Evolutionary conservation across 140 eudicot genomes (phyloP), one percentile per base, ranked within the genome.

Genomic region (Flaveria floridana): DNA sequence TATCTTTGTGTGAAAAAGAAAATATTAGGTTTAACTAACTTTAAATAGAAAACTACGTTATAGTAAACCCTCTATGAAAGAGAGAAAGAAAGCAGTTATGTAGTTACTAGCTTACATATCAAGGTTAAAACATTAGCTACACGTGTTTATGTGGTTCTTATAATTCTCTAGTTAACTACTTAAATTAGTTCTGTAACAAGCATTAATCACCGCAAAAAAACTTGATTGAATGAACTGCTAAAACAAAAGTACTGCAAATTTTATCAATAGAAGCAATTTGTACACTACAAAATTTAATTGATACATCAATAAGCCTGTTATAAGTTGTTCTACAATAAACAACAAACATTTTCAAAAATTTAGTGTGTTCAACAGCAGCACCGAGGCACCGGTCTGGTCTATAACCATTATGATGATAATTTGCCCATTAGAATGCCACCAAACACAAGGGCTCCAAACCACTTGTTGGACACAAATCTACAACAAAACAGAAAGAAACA

Each of bases 391-490:
- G 23, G 47, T 63, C 34, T 39, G 7, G 7, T 6, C 41, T 34
- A 34, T 34, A 16, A 41, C 52, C 16, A 41, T 41, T 41, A 67
- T 11, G 72, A 19, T 19, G 72, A 67, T 44, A 91, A 84, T 78
- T 82, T 85, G 79, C 97, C 97, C 47, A 82, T 62, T 26, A 92
- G 76, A 74, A 92, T 85, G 73, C 95, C 95, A 66, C 87, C 65
- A 76, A 88, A 92, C 70, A 89, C 81, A 50, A 89, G 71, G 42
- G 91, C 95, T 19, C 96, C 97, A 81, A 92, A 92, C 96, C 95
- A 89, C 81, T 86, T 92, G 74, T 92, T 92, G 41, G 97, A 92
- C 39, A 85, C 86, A 73, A 92, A 92, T 77, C 97, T 92, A 84
- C 52, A 52, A 69, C 50, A 39, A 83, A 70, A 65, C 47, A 51